phyloP scores from a whole-genome alignment of 2,329 filamentous ascomycete species.

The Pseudovirgaria hyperparasitica region DNA sequence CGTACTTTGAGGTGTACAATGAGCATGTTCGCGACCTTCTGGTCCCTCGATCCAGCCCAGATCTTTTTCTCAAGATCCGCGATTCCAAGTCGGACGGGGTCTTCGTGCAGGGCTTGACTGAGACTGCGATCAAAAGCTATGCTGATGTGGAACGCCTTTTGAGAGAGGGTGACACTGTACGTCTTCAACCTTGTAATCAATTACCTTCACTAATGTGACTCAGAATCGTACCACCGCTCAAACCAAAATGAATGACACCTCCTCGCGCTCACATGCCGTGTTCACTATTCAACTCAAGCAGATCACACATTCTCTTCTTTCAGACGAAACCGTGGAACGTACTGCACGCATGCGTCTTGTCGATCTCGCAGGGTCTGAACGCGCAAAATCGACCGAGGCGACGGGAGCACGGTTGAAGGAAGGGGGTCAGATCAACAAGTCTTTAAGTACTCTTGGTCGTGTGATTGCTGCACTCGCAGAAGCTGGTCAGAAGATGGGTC shows the following conservation, averaged over 20 bases:
- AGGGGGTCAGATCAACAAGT: conserved; percentile 98
- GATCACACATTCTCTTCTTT: conserved; percentile 92
- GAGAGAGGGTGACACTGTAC: conserved; percentile 64
- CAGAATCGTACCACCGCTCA: conserved; percentile 73
- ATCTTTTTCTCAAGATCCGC: conserved; percentile 91
- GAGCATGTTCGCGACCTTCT: conserved; percentile 94
- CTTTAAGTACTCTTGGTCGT: conserved; percentile 83
- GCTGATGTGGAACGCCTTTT: conserved; percentile 81
- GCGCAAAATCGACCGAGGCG: conserved; percentile 89
- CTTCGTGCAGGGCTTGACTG: conserved; percentile 92
- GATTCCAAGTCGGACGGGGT: conserved; percentile 91
- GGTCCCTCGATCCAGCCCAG: conserved; percentile 63
- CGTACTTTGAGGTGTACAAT: conserved; percentile 99
- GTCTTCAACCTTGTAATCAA: conserved; percentile 3
- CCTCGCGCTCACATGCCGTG: conserved; percentile 88
- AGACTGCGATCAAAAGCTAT: conserved; percentile 80
- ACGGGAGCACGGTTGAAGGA: conserved; percentile 84
- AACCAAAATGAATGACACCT: conserved; percentile 99
- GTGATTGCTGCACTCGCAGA: conserved; percentile 85
- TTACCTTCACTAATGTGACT: conserved; percentile 5
- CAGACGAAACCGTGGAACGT: conserved; percentile 94
- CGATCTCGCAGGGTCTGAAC: conserved; percentile 86
- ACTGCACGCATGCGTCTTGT: conserved; percentile 89
- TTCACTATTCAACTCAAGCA: conserved; percentile 98
- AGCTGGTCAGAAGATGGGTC: conserved; percentile 39